Evolutionary conservation across 305 asterid genomes (phyloP).

Genomic region (Solanum aculeatissimum): DNA sequence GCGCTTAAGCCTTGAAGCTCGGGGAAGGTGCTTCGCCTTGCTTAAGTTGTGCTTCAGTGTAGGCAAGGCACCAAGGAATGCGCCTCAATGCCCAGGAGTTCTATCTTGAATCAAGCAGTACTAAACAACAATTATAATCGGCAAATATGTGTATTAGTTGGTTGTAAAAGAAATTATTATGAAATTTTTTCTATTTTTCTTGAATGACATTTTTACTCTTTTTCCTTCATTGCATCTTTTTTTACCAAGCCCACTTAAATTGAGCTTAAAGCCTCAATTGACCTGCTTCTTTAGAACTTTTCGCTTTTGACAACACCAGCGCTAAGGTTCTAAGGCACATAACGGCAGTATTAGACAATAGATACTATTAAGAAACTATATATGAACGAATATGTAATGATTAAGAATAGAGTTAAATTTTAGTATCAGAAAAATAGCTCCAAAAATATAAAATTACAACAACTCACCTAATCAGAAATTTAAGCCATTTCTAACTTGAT

Average conservation of each 20-base stretch:
- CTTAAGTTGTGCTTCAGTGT: neutral
- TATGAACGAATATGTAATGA: neutral
- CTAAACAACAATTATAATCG: neutral
- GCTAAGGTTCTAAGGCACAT: neutral
- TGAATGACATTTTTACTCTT: neutral
- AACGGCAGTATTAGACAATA: neutral
- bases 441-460: neutral
- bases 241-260: neutral
- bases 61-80: neutral
- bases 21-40: neutral
- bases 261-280: neutral
- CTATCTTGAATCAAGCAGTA: neutral
- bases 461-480: neutral
- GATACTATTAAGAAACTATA: neutral
- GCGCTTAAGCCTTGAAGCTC: neutral
- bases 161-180: neutral
- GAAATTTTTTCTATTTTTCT: neutral
- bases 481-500: neutral
- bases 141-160: neutral
- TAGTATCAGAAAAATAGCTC: neutral
- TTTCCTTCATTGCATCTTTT: neutral
- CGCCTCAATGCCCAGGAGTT: neutral
- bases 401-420: neutral
- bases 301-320: neutral
- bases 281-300: neutral